These are phyloP conservation scores for Crotalaria pallida DNA, from an alignment of 306 rosid species.

Conservation along the genomic window DNA sequence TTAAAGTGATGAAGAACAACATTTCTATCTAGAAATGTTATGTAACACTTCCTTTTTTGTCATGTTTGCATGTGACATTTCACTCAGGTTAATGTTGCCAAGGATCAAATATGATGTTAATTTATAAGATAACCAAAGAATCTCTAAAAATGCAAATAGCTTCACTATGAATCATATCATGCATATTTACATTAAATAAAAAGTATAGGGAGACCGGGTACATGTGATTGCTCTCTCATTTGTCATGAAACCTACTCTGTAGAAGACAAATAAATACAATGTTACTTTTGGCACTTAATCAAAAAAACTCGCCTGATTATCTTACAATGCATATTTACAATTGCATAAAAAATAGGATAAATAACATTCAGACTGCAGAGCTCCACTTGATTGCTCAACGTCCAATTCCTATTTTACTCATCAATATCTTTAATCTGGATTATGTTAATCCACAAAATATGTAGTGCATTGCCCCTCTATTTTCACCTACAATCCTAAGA, in stretches of 20 bases:
- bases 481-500: background rate
- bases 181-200: too few species aligned
- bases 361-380: background rate
- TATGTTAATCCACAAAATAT: conserved; percentile 1
- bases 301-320: background rate
- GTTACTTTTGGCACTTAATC: background rate
- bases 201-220: background rate
- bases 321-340: background rate
- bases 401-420: conserved; percentile 9
- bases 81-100: background rate
- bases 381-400: background rate
- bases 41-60: background rate
- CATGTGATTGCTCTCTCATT: background rate
- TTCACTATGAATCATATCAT: too few species aligned
- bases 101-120: background rate
- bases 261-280: background rate
- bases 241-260: background rate
- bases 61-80: background rate
- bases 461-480: background rate
- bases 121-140: background rate
- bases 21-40: background rate
- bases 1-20: too few species aligned
- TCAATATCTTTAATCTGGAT: background rate
- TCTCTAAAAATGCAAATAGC: background rate
- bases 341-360: conserved; percentile 9